These are phyloP conservation scores for Colletotrichum destructivum DNA, from an alignment of 2,329 filamentous ascomycete species.

Conservation along the genomic window DNA sequence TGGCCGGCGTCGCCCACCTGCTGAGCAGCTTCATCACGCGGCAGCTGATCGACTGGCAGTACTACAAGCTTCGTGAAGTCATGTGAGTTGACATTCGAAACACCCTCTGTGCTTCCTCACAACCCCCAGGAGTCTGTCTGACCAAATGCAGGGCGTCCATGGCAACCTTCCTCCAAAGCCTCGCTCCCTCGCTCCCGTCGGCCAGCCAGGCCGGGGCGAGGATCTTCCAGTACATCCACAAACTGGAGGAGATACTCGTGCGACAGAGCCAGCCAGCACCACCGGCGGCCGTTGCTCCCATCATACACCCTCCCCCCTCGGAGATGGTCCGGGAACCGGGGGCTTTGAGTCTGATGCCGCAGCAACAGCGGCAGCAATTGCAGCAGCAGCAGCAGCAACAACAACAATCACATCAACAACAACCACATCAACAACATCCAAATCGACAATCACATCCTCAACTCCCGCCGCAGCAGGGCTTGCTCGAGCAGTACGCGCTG, in stretches of 20 bases:
- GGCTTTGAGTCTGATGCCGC: constrained; percentile 10
- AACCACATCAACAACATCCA: too few relatives aligned
- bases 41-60: constrained; percentile 34
- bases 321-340: constrained; percentile 2
- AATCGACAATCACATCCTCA: background rate
- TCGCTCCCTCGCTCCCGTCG: constrained; percentile 37
- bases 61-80: constrained; percentile 39
- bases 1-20: constrained; percentile 42
- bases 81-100: constrained; percentile 24
- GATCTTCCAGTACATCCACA: constrained; percentile 38
- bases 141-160: constrained; percentile 20
- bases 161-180: constrained; percentile 41
- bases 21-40: constrained; percentile 43
- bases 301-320: background rate
- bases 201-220: constrained; percentile 39
- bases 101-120: background rate
- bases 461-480: background rate
- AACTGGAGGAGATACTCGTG: constrained; percentile 39
- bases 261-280: constrained; percentile 12
- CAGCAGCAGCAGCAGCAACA: too few relatives aligned
- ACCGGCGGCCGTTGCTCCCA: background rate
- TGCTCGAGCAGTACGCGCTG: constrained; percentile 27
- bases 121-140: background rate
- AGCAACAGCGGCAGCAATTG: background rate
- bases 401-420: too few relatives aligned